Base-by-base conservation (phyloP, 2,329 filamentous ascomycete genomes). In the Fusarium floridanum region DNA sequence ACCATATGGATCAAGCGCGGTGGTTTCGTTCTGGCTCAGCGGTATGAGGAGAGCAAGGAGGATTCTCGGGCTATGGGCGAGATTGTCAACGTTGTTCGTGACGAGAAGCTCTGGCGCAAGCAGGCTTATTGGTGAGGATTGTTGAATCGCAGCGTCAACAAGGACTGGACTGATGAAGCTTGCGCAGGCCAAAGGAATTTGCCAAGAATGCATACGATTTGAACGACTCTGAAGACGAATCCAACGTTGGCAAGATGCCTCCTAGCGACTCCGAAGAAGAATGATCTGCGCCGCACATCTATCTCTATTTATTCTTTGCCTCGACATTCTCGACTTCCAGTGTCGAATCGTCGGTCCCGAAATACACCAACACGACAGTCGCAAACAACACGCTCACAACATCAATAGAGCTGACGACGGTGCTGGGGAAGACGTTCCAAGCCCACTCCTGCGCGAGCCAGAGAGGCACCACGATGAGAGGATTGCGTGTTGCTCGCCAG, bases 341-440 rank as follows among this genome's bases (percentile, higher is more conserved):
- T 43, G 82, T 83, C 60, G 85, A 85, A 29, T 86, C 83, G 14
- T 84, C 82, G 61, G 88, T 88, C 5, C 90, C 90, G 74, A 86
- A 84, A 88, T 92, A 93, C 16, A 90, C 85, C 56, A 90, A 86
- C 7, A 85, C 84, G 2, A 96, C 91, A 17, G 93, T 93, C 14
- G 89, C 80, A 20, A 90, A 90, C 77, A 98, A 85, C 43, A 91
- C 90, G 27, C 87, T 87, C 16, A 99, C 93, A 10, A 95, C 95
- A 17, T 87, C 84, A 16, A 80, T 81, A 6, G 89, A 91, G 80
- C 89, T 91, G 57, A 80, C 68, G 34, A 84, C 79, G 6, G 89
- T 91, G 81, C 95, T 97, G n/a, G 95, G 95, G 81, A 93, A 98
- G 11, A 95, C 91, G 77, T 98, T 97, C 95, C 95, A 98, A 14